A percentile compares a stretch with the other conserved stretches of the same genome.
Evolutionary conservation across 2,329 filamentous ascomycete genomes (phyloP).

Genomic region (Gyromitra esculenta): DNA sequence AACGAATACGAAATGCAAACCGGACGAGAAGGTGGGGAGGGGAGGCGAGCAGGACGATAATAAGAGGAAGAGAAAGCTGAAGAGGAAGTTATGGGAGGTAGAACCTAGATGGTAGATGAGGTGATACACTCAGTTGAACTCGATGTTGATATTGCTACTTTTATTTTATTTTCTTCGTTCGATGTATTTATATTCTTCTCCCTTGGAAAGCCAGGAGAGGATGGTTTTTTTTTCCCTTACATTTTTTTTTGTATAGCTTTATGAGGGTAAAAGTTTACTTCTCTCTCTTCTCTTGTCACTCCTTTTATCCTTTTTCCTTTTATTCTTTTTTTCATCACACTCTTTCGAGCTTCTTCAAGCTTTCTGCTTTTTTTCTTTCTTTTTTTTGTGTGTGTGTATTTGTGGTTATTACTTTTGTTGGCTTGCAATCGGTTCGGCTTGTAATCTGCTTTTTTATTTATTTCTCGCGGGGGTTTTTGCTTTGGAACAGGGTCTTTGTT

Average conservation of each 20-base stretch:
- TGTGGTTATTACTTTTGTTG: background rate
- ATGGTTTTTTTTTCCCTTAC: background rate
- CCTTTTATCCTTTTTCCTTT: background rate
- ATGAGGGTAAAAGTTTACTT: background rate
- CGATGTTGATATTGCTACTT: constrained; percentile 38
- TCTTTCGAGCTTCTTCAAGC: background rate
- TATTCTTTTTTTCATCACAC: background rate
- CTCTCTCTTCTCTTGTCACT: background rate
- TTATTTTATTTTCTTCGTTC: constrained; percentile 24
- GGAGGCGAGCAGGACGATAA: background rate
- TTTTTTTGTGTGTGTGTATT: background rate
- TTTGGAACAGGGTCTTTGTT: background rate
- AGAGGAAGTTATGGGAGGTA: constrained; percentile 2
- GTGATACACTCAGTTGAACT: constrained; percentile 15
- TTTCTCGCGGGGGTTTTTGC: background rate
- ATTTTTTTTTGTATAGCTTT: constrained; percentile 6
- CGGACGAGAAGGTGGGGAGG: background rate
- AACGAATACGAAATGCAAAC: constrained; percentile 33
- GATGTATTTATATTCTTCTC: constrained; percentile 29
- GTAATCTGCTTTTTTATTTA: background rate
- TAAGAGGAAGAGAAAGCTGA: background rate
- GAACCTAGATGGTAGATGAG: constrained; percentile 14
- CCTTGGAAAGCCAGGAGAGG: background rate
- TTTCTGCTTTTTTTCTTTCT: background rate
- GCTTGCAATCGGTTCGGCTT: background rate